Evolutionary conservation across 176 grass and related monocot species (phyloP), one percentile per base, ranked within the genome.

Genomic region (Oryza coarctata): DNA sequence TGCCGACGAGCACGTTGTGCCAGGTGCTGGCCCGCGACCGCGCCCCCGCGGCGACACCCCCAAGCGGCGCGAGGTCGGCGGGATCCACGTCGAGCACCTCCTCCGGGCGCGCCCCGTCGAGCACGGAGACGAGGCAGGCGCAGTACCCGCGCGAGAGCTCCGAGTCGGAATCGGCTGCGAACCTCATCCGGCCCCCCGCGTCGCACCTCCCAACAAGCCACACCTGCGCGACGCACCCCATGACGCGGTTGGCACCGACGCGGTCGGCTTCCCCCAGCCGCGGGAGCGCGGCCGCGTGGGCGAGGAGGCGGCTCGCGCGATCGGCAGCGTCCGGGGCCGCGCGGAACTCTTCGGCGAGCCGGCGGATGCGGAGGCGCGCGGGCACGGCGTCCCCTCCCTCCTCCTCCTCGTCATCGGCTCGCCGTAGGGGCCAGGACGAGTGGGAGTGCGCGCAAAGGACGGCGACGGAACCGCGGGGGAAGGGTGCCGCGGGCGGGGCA

Each of bases 131-230:
- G 70, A 98, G 90, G 83, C 79, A 91, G 20, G 90, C 87, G 86
- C 92, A 98, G 80, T 91, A 98, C 0, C 95, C 92, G 23, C 90
- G 91, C 30, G 92, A 94, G 77, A 98, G 90, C 83, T 98, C 95
- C 17, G 95, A 93, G 80, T 98, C 95, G 15, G 95, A 98, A 73
- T 98, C 95, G 33, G 92, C 95, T 1, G 92, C 80, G 84, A 98
- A 98, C 31, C 86, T 78, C 95, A 98, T 89, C 64, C 79, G 79
- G 31, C 89, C 90, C 13, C 75, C 77, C 10, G 30, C 88, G 43
- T 86, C 82, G 41, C 66, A 60, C 17, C 36, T 26, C 34, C 35
- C 65, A 13, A 73, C 62, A 33, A 86, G 71, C 83, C 82, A 92
- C 4, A 97, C 94, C 80, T 90, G 89, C 8, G 95, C 90, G 43